Evolutionary conservation across 345 rosid species (phyloP).

Genomic region (Pelargonium nanum): DNA sequence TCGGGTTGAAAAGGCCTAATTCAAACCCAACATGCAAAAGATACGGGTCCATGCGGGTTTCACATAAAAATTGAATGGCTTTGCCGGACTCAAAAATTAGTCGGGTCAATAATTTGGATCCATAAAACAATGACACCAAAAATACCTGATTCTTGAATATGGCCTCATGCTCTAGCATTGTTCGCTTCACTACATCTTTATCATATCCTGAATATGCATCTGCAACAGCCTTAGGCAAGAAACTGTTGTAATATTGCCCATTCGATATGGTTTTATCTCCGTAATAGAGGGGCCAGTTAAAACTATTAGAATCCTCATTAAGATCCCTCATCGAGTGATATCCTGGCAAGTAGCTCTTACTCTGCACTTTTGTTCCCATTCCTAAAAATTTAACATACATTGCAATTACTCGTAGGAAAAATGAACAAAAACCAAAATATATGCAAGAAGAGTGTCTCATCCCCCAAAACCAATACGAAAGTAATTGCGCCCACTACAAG

Average conservation of each 20-base stretch:
- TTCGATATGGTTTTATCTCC: slow-evolving; percentile 37
- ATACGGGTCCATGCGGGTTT: too few species aligned
- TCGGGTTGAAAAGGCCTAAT: too few species aligned
- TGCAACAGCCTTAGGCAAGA: slow-evolving; percentile 26
- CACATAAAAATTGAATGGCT: too few species aligned
- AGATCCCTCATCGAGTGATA: slow-evolving; percentile 63
- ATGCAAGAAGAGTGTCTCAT: neutral
- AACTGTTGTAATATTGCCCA: slow-evolving; percentile 42
- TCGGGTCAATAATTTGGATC: too few species aligned
- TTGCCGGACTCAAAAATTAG: too few species aligned
- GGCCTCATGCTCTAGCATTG: slow-evolving; percentile 82
- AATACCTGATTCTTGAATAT: slow-evolving; percentile 72
- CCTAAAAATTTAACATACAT: slow-evolving; percentile 25
- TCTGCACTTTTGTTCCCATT: slow-evolving; percentile 69
- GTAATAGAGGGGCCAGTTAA: slow-evolving; percentile 44
- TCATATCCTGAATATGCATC: slow-evolving; percentile 42
- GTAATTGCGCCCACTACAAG: neutral
- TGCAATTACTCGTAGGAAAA: slow-evolving; percentile 1
- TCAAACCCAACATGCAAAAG: too few species aligned
- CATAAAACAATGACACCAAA: slow-evolving; percentile 1
- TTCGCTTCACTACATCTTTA: slow-evolving; percentile 54
- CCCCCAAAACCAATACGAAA: slow-evolving; percentile 3
- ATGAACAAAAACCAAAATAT: neutral
- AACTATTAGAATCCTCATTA: slow-evolving; percentile 50
- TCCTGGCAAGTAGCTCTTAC: slow-evolving; percentile 55